Evolutionary conservation across 2,329 filamentous ascomycete genomes (phyloP), one percentile per base, ranked within the genome.

Genomic region (Neodidymelliopsis sp.): DNA sequence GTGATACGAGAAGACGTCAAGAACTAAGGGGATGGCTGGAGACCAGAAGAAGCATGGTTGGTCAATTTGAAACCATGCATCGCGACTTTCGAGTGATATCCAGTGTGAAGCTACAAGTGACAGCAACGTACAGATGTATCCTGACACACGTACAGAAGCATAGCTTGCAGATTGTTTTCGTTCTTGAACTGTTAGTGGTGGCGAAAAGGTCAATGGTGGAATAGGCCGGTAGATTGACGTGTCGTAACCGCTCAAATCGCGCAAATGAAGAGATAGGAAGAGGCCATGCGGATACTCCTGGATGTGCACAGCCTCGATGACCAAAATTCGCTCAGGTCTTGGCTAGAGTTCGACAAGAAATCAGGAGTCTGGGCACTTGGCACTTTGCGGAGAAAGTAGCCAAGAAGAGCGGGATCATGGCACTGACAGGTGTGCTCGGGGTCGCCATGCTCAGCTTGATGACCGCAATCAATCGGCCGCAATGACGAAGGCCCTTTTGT

Each of bases 371-470:
- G 25, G 40, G 42, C 42, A 42, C 49, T 52, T 52, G 49, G 49
- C 49, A 47, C 24, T 28, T 16, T 45, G 41, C 47, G 47, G 47
- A 49, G 40, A 45, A 33, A 34, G 31, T 27, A 30, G 48, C 40
- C 41, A 51, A 40, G 40, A 45, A 37, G 48, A 51, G 48, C 48
- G 48, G 48, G 48, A 51, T 51, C 48, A 51, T 46, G 48, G 48
- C 41, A 41, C 46, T 29, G 30, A 23, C 39, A 49, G 33, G 38
- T 34, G 19, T 39, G 29, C 18, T 46, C 31, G 31, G 36, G 36
- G 22, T 42, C 27, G 31, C 27, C 41, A 37, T 46, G 42, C 27
- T 45, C 34, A 25, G 18, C 13, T 27, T 30, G 37, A 38, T 37
- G 7, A 9, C 27, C 10, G 36, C 30, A 37, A 20, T 30, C 16